phyloP scores from a whole-genome alignment of 208 protist species.

The Trichomonas tenax region DNA sequence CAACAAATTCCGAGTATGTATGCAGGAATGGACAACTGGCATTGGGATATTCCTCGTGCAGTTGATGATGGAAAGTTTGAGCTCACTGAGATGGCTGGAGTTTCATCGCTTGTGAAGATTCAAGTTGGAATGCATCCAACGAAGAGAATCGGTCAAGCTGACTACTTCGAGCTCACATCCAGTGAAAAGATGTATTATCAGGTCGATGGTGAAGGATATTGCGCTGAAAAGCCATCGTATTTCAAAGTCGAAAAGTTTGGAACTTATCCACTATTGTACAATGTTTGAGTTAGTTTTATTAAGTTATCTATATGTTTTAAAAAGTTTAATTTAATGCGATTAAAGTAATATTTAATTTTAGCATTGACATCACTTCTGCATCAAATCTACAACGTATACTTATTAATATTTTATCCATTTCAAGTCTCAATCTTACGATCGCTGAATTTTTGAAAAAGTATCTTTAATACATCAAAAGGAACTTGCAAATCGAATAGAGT shows the following conservation, averaged over 20 bases:
- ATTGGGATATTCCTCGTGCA: no score
- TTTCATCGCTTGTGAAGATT: not conserved
- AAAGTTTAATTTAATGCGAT: no score
- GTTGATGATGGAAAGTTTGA: constrained; percentile 4
- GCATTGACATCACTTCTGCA: no score
- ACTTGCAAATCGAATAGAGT: no score
- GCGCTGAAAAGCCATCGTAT: not conserved
- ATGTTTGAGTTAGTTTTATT: not conserved
- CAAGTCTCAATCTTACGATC: no score
- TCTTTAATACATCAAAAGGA: no score
- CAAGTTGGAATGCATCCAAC: not conserved
- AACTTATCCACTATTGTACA: not conserved
- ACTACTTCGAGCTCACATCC: not conserved
- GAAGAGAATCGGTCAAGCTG: not conserved
- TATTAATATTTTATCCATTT: no score
- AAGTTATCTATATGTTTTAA: not conserved
- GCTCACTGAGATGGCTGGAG: not conserved
- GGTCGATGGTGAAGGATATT: not conserved
- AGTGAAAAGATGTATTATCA: not conserved
- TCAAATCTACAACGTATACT: no score
- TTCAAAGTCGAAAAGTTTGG: not conserved
- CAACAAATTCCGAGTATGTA: not conserved
- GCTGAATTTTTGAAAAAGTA: no score
- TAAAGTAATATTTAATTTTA: no score
- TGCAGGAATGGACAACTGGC: not conserved